Conservation (phyloP, 1,284 basidiomycete species). For the Naganishia sp. region DNA sequence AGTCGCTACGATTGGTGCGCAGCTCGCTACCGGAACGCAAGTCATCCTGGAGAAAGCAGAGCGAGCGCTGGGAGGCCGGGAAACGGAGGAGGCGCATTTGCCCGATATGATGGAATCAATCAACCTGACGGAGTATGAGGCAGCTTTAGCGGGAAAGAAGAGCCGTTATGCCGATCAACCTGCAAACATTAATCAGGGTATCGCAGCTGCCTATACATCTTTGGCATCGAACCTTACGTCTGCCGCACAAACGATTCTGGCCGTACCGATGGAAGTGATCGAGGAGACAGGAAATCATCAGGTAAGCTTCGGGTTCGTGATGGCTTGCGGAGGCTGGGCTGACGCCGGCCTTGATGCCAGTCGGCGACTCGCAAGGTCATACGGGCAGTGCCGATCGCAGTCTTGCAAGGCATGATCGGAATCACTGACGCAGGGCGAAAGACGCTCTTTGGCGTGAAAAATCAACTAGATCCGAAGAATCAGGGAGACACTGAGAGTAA, state of each 20-base stretch:
- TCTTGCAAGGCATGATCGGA: conserved; percentile 94
- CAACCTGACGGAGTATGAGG: conserved; percentile 60
- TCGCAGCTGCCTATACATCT: conserved; percentile 86
- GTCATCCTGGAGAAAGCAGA: conserved; percentile 96
- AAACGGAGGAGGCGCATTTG: conserved; percentile 31
- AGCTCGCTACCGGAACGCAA: conserved; percentile 92
- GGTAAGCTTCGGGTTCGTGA: conserved; percentile 38
- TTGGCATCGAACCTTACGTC: conserved; percentile 80
- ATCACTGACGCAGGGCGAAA: conserved; percentile 94
- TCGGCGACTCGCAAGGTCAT: conserved; percentile 89
- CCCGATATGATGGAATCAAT: conserved; percentile 40
- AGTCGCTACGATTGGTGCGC: conserved; percentile 91
- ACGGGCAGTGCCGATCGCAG: conserved; percentile 92
- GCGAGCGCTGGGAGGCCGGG: conserved; percentile 72
- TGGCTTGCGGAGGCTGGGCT: not conserved
- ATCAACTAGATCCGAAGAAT: conserved; percentile 78
- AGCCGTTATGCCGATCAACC: conserved; percentile 93
- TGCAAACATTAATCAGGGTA: conserved; percentile 74
- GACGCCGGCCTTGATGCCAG: conserved; percentile 53
- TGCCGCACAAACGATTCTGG: conserved; percentile 96
- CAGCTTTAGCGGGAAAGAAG: conserved; percentile 63
- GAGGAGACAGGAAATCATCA: conserved; percentile 80
- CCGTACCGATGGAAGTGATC: conserved; percentile 98
- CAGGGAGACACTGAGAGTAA: conserved; percentile 80
- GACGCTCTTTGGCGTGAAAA: conserved; percentile 87